phyloP scores from a whole-genome alignment of 768 basidiomycete species.

The Russula virescens region DNA sequence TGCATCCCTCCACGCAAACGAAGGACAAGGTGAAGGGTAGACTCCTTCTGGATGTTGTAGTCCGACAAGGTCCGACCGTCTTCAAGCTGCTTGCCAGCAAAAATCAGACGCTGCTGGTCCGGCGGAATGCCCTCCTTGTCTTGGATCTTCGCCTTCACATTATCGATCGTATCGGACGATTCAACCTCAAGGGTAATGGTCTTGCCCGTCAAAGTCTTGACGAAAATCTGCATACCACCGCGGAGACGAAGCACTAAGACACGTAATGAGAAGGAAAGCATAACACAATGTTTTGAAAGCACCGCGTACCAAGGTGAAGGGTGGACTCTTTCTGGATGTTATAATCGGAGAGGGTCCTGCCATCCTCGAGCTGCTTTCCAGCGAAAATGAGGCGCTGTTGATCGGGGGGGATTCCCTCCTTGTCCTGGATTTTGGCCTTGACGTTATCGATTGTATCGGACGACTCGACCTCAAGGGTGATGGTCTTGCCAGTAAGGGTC shows the following conservation, averaged over 20 bases:
- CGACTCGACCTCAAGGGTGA: slow-evolving; percentile 35
- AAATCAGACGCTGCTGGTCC: slow-evolving; percentile 31
- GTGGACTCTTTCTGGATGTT: slow-evolving; percentile 33
- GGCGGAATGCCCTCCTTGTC: slow-evolving; percentile 33
- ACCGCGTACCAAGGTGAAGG: slow-evolving; percentile 29
- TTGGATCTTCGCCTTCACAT: slow-evolving; percentile 32
- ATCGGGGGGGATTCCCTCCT: slow-evolving; percentile 34
- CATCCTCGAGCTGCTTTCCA: slow-evolving; percentile 53
- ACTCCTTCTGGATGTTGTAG: slow-evolving; percentile 33
- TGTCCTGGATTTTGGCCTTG: slow-evolving; percentile 35
- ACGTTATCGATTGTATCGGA: slow-evolving; percentile 35
- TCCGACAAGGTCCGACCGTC: slow-evolving; percentile 32
- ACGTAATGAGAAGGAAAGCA: not conserved
- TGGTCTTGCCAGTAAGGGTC: slow-evolving; percentile 34
- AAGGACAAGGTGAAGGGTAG: slow-evolving; percentile 28
- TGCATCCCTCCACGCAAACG: slow-evolving; percentile 24
- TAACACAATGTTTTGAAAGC: slow-evolving; percentile 1
- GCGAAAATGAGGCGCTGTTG: slow-evolving; percentile 34
- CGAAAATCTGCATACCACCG: slow-evolving; percentile 42
- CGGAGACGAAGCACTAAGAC: slow-evolving; percentile 37
- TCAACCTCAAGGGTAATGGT: slow-evolving; percentile 53
- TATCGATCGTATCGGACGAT: slow-evolving; percentile 32
- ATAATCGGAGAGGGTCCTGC: slow-evolving; percentile 38
- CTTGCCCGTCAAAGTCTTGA: slow-evolving; percentile 48
- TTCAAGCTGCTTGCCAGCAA: slow-evolving; percentile 32